Percentiles rank a stretch among this genome's conserved stretches.
phyloP scores from a whole-genome alignment of 345 rosid species.

The Acer yangbiense region DNA sequence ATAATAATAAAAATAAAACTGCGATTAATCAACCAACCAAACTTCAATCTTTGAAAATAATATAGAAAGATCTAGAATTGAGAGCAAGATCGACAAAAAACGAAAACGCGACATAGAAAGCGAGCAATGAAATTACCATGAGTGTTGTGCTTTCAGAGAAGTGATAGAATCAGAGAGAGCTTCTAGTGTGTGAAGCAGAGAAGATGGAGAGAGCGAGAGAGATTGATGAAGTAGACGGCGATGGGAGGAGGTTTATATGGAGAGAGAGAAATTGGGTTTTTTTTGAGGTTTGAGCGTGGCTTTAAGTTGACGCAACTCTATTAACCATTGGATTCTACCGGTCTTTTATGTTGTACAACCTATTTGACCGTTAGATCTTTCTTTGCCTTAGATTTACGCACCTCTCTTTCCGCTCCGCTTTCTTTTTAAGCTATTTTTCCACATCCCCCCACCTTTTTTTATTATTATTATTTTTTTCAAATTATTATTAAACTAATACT shows the following conservation, averaged over 20 bases:
- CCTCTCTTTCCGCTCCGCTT: not conserved
- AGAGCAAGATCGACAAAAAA: not conserved
- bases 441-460: not conserved
- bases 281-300: slow-evolving; percentile 34
- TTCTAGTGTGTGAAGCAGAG: not conserved
- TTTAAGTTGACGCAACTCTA: slow-evolving; percentile 43
- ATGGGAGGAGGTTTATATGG: slow-evolving; percentile 14
- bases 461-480: too few species aligned
- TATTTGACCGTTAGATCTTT: slow-evolving; percentile 41
- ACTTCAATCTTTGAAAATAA: not conserved
- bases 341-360: slow-evolving; percentile 6
- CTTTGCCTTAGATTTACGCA: slow-evolving; percentile 21
- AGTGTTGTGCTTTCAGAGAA: not conserved
- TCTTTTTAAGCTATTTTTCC: not conserved
- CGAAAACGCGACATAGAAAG: not conserved
- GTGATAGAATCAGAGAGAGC: not conserved
- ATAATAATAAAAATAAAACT: not conserved
- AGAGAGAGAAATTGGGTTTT: slow-evolving; percentile 6
- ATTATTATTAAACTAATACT: not conserved
- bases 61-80: not conserved
- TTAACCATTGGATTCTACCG: slow-evolving; percentile 43
- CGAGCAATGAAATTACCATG: slow-evolving; percentile 20
- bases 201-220: not conserved
- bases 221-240: slow-evolving; percentile 18
- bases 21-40: not conserved